Percentiles rank a stretch among this genome's conserved stretches.
These are phyloP conservation scores for Citrus unshiu DNA, from an alignment of 345 rosid genomes.

Conservation along the genomic window DNA sequence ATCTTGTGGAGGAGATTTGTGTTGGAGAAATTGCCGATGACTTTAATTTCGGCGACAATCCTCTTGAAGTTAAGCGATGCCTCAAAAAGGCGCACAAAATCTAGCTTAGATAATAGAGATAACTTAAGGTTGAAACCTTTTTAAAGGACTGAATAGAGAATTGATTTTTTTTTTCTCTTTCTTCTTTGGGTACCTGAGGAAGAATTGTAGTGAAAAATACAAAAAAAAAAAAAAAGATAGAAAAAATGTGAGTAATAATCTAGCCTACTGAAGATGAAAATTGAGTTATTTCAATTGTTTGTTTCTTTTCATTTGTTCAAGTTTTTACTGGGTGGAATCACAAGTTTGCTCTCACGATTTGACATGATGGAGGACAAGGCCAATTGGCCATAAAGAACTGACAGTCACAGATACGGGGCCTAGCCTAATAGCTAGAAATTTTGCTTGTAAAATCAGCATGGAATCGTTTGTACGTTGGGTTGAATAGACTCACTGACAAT, in stretches of 20 bases:
- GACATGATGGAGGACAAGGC: neutral
- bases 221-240: no score
- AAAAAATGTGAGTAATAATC: neutral
- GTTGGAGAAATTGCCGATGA: neutral
- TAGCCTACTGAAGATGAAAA: neutral
- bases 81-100: neutral
- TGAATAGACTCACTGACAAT: neutral
- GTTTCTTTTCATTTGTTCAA: neutral
- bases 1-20: neutral
- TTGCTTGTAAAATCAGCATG: conserved; percentile 6
- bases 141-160: neutral
- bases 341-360: neutral
- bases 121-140: neutral
- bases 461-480: neutral
- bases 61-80: neutral
- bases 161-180: neutral
- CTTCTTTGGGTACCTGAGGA: neutral
- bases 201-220: no score
- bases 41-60: neutral
- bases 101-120: neutral
- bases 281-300: no score
- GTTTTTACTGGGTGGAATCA: neutral
- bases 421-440: neutral
- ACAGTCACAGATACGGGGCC: neutral
- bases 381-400: neutral